Conservation (phyloP, 352 stramenopile genomes). For the Pythium periplocum region DNA sequence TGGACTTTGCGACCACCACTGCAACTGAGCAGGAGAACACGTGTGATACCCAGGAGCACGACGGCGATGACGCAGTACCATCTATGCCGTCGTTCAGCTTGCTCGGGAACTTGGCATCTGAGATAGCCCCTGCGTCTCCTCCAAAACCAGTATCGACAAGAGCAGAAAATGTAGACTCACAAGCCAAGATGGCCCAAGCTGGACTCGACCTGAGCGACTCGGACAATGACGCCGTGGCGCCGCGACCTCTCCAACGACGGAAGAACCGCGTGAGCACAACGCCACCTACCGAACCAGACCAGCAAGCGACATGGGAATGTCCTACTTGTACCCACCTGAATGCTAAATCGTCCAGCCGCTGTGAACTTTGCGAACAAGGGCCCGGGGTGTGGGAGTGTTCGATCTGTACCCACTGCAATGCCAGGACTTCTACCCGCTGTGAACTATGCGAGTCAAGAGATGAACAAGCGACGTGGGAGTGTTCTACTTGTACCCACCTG, state of each 20-base stretch:
- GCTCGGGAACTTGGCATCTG: conserved; percentile 17
- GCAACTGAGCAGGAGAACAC: background rate
- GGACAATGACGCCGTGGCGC: conserved; percentile 21
- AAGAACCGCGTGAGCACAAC: background rate
- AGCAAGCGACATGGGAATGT: conserved; percentile 22
- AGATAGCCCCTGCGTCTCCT: conserved; percentile 13
- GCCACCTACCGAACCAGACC: background rate
- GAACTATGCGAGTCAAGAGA: background rate
- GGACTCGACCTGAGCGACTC: conserved; percentile 48
- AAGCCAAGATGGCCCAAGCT: conserved; percentile 22
- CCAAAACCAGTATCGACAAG: conserved; percentile 3
- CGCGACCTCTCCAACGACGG: conserved; percentile 7
- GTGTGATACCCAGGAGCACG: no score
- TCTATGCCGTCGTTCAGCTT: conserved; percentile 49
- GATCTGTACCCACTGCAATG: background rate
- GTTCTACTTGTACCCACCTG: conserved; percentile 48
- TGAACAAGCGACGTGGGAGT: conserved; percentile 14
- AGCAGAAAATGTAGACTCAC: conserved; percentile 4
- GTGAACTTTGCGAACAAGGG: conserved; percentile 39
- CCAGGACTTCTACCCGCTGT: background rate
- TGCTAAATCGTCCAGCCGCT: conserved; percentile 17
- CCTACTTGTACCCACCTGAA: conserved; percentile 56
- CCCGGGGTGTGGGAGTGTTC: conserved; percentile 4
- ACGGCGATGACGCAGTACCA: background rate
- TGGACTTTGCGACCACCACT: background rate